phyloP scores from a whole-genome alignment of 495 filamentous ascomycete genomes.

The Platismatia glauca region DNA sequence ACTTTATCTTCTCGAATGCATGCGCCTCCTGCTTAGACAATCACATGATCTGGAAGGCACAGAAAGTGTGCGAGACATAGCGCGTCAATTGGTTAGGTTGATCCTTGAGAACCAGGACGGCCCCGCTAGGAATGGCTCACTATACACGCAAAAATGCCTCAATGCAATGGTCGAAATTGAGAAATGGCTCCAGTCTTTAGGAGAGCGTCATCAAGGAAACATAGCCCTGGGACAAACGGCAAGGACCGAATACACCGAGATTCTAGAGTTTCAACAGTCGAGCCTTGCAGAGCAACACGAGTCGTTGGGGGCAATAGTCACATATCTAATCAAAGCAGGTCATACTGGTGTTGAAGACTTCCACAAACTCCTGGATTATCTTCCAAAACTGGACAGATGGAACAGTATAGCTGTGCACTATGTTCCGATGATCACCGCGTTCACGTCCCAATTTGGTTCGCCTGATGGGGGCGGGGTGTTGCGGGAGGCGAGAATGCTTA shows the following conservation, averaged over 20 bases:
- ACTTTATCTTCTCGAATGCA: conserved; percentile 67
- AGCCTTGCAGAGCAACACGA: conserved; percentile 83
- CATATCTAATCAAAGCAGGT: conserved; percentile 64
- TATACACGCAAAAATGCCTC: conserved; percentile 61
- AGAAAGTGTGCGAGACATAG: conserved; percentile 32
- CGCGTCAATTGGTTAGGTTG: conserved; percentile 34
- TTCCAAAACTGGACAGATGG: conserved; percentile 63
- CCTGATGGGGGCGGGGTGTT: conserved; percentile 52
- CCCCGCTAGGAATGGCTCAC: conserved; percentile 37
- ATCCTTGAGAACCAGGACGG: conserved; percentile 41
- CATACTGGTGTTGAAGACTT: conserved; percentile 65
- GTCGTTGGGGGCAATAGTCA: conserved; percentile 65
- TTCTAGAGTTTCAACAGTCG: conserved; percentile 58
- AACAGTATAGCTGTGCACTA: conserved; percentile 67
- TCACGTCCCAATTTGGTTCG: conserved; percentile 65
- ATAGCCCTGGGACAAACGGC: conserved; percentile 55
- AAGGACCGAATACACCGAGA: conserved; percentile 54
- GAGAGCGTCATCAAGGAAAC: conserved; percentile 61
- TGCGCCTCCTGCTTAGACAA: conserved; percentile 64
- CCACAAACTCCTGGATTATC: conserved; percentile 50
- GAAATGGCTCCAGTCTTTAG: conserved; percentile 58
- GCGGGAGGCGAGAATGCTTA: conserved; percentile 56
- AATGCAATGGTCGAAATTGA: conserved; percentile 63
- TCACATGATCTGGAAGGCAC: conserved; percentile 51
- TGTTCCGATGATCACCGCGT: conserved; percentile 64